phyloP scores from a whole-genome alignment of 2,329 filamentous ascomycete species.

The Diaporthe sp. region DNA sequence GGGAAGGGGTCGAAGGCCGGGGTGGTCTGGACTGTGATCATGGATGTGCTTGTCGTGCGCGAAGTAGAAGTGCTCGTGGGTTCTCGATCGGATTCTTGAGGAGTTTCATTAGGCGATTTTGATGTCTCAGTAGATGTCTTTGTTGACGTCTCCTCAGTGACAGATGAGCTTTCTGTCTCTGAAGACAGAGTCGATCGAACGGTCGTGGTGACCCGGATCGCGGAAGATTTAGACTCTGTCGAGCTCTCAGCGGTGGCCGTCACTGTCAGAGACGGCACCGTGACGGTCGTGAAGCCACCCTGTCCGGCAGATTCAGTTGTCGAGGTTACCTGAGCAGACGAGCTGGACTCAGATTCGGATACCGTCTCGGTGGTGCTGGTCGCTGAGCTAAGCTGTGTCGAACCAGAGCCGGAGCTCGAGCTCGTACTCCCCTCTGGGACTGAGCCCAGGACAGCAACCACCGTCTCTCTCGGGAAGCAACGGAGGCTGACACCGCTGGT shows the following conservation, averaged over 20 bases:
- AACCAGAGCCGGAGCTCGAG: not conserved
- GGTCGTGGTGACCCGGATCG: slow-evolving; percentile 5
- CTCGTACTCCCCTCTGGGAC: slow-evolving; percentile 10
- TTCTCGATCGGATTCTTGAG: slow-evolving; percentile 5
- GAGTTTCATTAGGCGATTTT: not conserved
- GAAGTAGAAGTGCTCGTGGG: slow-evolving; percentile 24
- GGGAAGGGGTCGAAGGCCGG: not conserved
- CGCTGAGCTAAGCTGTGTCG: not conserved
- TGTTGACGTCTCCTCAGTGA: not conserved
- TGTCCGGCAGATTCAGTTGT: not conserved
- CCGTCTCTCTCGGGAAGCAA: slow-evolving; percentile 59
- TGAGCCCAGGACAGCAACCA: slow-evolving; percentile 58
- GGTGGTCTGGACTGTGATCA: slow-evolving; percentile 11
- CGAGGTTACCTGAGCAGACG: not conserved
- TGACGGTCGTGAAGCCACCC: slow-evolving; percentile 32
- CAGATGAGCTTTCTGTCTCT: not conserved
- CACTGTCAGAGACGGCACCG: slow-evolving; percentile 33
- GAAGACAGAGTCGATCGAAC: slow-evolving; percentile 20
- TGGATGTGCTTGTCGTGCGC: slow-evolving; percentile 12
- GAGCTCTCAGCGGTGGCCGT: slow-evolving; percentile 30
- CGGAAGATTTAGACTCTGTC: not conserved
- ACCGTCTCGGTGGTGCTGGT: not conserved
- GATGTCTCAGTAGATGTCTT: not conserved
- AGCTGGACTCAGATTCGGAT: slow-evolving; percentile 3
- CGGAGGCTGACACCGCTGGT: slow-evolving; percentile 63